Conservation (phyloP, 1,284 basidiomycete genomes). For the Exobasidium rhododendri region DNA sequence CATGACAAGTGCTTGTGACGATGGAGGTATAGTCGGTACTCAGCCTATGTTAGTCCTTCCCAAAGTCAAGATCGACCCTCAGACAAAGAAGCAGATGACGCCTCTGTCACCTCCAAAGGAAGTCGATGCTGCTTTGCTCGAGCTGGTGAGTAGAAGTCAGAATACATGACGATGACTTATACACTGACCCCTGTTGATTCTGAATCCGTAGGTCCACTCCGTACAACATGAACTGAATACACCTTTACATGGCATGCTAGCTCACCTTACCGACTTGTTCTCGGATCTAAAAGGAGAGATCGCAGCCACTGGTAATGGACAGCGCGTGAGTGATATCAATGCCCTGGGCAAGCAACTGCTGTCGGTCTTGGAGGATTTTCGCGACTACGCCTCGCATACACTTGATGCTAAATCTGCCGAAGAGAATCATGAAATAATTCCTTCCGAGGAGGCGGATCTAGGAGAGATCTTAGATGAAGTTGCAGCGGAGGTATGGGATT, state of each 20-base stretch:
- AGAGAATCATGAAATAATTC: conserved; percentile 19
- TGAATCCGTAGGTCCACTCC: conserved; percentile 19
- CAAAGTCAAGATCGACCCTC: not conserved
- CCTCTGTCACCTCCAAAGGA: not conserved
- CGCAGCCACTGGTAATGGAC: not conserved
- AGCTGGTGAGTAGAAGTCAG: not conserved
- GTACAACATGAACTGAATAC: conserved; percentile 42
- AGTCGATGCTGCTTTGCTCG: not conserved
- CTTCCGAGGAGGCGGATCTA: conserved; percentile 15
- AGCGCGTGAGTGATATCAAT: conserved; percentile 18
- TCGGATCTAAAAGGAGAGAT: conserved; percentile 17
- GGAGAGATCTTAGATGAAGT: conserved; percentile 8
- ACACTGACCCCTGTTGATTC: not conserved
- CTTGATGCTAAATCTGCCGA: conserved; percentile 25
- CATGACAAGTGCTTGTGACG: not conserved
- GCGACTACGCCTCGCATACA: conserved; percentile 23
- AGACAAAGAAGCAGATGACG: not conserved
- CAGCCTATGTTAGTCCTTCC: not conserved
- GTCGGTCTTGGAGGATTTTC: conserved; percentile 13
- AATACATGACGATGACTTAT: not conserved
- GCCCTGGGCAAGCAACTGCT: not conserved
- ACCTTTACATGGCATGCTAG: conserved; percentile 31
- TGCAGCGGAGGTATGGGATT: conserved; percentile 13
- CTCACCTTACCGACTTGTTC: conserved; percentile 21
- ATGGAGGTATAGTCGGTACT: not conserved